Evolutionary conservation across 768 basidiomycete species (phyloP).

Genomic region (Psilocybe subaeruginosa): DNA sequence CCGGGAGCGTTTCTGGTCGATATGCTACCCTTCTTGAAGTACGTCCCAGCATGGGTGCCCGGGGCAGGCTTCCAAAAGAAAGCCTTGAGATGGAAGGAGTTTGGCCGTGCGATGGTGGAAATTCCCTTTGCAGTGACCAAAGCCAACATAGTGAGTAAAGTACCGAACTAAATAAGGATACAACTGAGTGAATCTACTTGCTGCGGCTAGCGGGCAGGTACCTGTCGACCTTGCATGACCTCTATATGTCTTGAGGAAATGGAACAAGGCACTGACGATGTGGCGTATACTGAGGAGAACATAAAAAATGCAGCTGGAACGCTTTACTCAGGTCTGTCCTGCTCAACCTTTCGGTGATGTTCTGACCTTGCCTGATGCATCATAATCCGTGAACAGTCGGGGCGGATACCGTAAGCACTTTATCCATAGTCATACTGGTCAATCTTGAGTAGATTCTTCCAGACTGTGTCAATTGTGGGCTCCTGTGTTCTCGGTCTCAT

Average conservation of each 20-base stretch:
- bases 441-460: not conserved
- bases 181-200: not conserved
- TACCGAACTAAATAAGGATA: not conserved
- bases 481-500: slow-evolving; percentile 37
- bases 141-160: slow-evolving; percentile 26
- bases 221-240: slow-evolving; percentile 20
- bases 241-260: slow-evolving; percentile 26
- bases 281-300: slow-evolving; percentile 17
- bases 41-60: slow-evolving; percentile 36
- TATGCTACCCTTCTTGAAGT: not conserved
- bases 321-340: slow-evolving; percentile 29
- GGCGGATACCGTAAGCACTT: slow-evolving; percentile 22
- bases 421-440: not conserved
- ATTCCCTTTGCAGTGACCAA: slow-evolving; percentile 35
- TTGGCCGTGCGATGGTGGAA: slow-evolving; percentile 36
- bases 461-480: slow-evolving; percentile 30
- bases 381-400: slow-evolving; percentile 23
- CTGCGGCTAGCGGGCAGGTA: slow-evolving; percentile 10
- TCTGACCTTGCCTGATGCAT: not conserved
- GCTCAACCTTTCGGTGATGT: not conserved
- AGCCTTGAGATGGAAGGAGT: slow-evolving; percentile 45
- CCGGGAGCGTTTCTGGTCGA: slow-evolving; percentile 32
- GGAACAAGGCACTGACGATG: slow-evolving; percentile 23
- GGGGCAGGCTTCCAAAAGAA: slow-evolving; percentile 57
- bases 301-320: slow-evolving; percentile 40